Percentiles rank a stretch among this genome's conserved stretches.
phyloP scores from a whole-genome alignment of 1,139 yeast genomes.

The Kodamaea anthophila region DNA sequence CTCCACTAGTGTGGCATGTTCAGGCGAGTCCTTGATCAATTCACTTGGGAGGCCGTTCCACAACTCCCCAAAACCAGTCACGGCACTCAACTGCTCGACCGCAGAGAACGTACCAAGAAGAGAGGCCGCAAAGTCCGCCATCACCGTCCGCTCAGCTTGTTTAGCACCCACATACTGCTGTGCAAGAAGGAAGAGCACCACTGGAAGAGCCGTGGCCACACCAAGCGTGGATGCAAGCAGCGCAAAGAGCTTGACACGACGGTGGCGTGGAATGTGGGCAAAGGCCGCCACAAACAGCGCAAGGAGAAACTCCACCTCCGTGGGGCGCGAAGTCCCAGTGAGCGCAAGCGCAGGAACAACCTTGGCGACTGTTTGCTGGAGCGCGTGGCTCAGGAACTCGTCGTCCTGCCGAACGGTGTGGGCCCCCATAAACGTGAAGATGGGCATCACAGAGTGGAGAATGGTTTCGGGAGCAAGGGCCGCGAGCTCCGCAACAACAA shows the following conservation, averaged over 20 bases:
- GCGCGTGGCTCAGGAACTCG: slow-evolving; percentile 86
- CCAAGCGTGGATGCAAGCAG: slow-evolving; percentile 76
- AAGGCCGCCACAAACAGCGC: slow-evolving; percentile 91
- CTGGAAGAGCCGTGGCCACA: slow-evolving; percentile 58
- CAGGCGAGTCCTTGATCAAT: slow-evolving; percentile 34
- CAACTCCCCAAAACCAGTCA: slow-evolving; percentile 48
- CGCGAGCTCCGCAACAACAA: slow-evolving; percentile 85
- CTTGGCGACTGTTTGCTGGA: slow-evolving; percentile 84
- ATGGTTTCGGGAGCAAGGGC: slow-evolving; percentile 85
- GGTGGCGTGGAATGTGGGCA: slow-evolving; percentile 92
- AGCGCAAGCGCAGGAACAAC: slow-evolving; percentile 87
- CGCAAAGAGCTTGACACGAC: slow-evolving; percentile 79
- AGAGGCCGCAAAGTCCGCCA: slow-evolving; percentile 65
- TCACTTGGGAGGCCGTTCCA: slow-evolving; percentile 46
- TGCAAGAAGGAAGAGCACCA: slow-evolving; percentile 72
- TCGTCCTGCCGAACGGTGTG: slow-evolving; percentile 96
- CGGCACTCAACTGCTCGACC: slow-evolving; percentile 59
- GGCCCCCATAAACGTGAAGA: slow-evolving; percentile 98
- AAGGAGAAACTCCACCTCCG: slow-evolving; percentile 76
- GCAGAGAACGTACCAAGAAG: slow-evolving; percentile 65
- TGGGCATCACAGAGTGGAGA: slow-evolving; percentile 96
- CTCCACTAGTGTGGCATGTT: slow-evolving; percentile 33
- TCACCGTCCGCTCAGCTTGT: slow-evolving; percentile 55
- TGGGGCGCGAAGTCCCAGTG: slow-evolving; percentile 46
- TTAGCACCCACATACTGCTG: slow-evolving; percentile 66